Evolutionary conservation across 768 basidiomycete species (phyloP), one percentile per base, ranked within the genome.

Genomic region (Fistulinella prunicolor): DNA sequence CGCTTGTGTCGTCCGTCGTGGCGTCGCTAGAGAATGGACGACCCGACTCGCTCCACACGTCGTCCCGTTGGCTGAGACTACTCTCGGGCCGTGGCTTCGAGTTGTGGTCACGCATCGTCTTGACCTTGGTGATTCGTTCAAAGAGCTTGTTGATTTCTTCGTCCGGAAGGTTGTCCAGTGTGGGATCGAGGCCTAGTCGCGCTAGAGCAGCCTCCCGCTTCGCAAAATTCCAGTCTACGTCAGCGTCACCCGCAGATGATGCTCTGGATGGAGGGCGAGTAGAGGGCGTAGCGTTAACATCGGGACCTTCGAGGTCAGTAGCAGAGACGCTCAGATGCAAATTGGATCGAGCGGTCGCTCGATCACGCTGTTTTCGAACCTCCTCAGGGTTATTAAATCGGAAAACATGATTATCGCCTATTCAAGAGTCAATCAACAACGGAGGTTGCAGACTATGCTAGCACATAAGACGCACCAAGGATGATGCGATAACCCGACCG

Each of bases 211-310:
- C 94, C 69, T 99, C 96, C 8, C 94, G 81, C 64, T 90, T 89
- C 6, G 96, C 96, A 66, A 85, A 98, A n/a, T 83, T 89, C 96
- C 96, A 99, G 65, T 99, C 96, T 37, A 93, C 87, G 54, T 91
- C 87, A 22, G 66, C 76, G 22, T 80, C 75, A 46, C 80, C 85
- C 20, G 80, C 79, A 3, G 79, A 79, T 1, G 86, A 86, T 1
- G 78, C 72, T 3, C 88, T 86, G 6, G 90, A 90, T 37, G 84
- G 84, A 3, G 92, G 89, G n/a, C 89, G 82, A 9, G 86, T 66
- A 12, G 77, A 78, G 19, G 78, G 74, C 0, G 77, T 70, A 22
- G 55, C 64, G 32, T 35, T 55, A 24, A 58, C 73, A 14, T 71
- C 78, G 5, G 55, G 67, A 4, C 68, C 74, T 42, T 85, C 86